Conservation (phyloP, 257 asterid genomes). For the Leonotis leonurus region DNA sequence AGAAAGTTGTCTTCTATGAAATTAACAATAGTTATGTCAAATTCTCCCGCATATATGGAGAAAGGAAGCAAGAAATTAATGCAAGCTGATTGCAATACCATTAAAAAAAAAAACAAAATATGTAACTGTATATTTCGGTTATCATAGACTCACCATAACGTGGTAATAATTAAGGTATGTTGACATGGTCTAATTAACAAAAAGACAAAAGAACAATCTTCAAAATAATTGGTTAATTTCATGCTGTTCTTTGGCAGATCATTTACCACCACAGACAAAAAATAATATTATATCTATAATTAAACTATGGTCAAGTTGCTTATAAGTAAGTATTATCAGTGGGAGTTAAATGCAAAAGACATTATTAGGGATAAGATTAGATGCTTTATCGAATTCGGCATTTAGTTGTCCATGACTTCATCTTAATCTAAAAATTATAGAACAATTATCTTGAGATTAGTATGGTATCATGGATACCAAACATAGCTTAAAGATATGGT, state of each 20-base stretch:
- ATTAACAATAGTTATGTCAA: too few relatives aligned
- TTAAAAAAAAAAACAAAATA: too few relatives aligned
- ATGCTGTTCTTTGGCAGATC: not conserved
- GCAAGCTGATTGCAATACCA: too few relatives aligned
- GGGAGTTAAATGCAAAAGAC: not conserved
- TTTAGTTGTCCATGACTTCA: not conserved
- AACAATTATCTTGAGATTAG: too few relatives aligned
- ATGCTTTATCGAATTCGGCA: not conserved
- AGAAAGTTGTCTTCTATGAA: too few relatives aligned
- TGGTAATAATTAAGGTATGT: not conserved
- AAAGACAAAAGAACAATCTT: not conserved
- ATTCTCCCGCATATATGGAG: too few relatives aligned
- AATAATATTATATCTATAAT: not conserved
- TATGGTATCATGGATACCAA: too few relatives aligned
- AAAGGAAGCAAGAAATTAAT: too few relatives aligned
- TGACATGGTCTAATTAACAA: conserved; percentile 10
- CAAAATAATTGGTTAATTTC: not conserved
- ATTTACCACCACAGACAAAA: not conserved
- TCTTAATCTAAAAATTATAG: not conserved
- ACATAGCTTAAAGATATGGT: not conserved
- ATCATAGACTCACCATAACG: not conserved
- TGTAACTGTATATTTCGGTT: not conserved
- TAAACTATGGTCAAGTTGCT: not conserved
- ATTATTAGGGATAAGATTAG: not conserved
- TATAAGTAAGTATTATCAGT: too few relatives aligned